Conservation (phyloP, 2,329 filamentous ascomycete species). For the Peltaster fructicola region DNA sequence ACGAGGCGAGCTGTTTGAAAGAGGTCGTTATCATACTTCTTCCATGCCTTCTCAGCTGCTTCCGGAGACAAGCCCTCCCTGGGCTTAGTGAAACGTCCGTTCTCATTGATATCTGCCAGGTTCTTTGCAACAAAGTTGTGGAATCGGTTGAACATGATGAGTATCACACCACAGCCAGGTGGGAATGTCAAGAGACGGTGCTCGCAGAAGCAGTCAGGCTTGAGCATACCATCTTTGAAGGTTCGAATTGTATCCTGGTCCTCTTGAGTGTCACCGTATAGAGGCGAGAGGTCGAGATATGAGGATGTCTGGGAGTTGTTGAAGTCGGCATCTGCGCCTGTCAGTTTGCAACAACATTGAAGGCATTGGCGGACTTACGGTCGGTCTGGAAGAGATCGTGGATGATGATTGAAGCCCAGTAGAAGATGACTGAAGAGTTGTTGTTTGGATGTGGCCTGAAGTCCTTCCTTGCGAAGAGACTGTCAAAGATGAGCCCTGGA, state of each 20-base stretch:
- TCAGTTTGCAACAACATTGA: no score
- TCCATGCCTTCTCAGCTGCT: slow-evolving; percentile 23
- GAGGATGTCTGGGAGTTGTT: slow-evolving; percentile 29
- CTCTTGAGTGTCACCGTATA: slow-evolving; percentile 28
- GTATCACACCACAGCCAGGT: slow-evolving; percentile 25
- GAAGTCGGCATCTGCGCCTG: no score
- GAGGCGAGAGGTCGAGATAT: slow-evolving; percentile 30
- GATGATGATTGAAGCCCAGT: slow-evolving; percentile 30
- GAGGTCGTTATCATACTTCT: slow-evolving; percentile 31
- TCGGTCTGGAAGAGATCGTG: slow-evolving; percentile 31
- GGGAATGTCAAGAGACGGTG: slow-evolving; percentile 33
- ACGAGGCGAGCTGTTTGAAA: slow-evolving; percentile 31
- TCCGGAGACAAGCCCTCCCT: slow-evolving; percentile 26
- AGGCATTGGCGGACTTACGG: slow-evolving; percentile 8
- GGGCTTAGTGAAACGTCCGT: no score
- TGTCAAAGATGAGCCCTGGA: slow-evolving; percentile 30
- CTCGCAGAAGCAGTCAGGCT: slow-evolving; percentile 26
- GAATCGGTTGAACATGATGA: slow-evolving; percentile 28
- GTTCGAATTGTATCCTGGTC: slow-evolving; percentile 27
- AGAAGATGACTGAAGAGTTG: slow-evolving; percentile 29
- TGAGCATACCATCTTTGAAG: slow-evolving; percentile 26
- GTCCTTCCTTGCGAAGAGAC: slow-evolving; percentile 24
- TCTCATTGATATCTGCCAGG: slow-evolving; percentile 26
- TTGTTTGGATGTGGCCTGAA: slow-evolving; percentile 29
- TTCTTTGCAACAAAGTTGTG: slow-evolving; percentile 27